Evolutionary conservation across 1,139 yeast species (phyloP), one percentile per base, ranked within the genome.

Genomic region (Hyphopichia pseudoburtonii): DNA sequence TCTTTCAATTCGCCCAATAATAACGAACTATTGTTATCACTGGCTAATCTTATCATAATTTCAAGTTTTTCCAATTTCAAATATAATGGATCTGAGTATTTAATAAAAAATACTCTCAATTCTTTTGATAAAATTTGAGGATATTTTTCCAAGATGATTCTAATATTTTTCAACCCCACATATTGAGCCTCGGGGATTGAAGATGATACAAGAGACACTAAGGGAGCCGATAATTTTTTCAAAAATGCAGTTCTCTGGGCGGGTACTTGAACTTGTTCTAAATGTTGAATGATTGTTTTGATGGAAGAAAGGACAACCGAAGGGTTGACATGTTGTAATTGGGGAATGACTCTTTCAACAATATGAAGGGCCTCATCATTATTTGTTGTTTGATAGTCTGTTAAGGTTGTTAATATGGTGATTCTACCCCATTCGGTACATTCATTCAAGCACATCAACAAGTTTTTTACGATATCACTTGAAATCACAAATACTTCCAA

Each of bases 361-460:
- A 94, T 88, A 56, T 87, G 92, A 46, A 77, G 80, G 2, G 95
- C 89, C 54, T 90, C 96, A 18, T 75, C 73, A 1, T 67, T 57
- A 37, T 73, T 77, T 2, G 52, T 46, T 0, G 86, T 70, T 3
- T 76, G 62, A 57, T 84, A 92, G 34, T 85, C 90, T 8, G 88
- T 73, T 47, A 94, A 66, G 1, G 96, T 89, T 2, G 87, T 78
- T 46, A 94, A 71, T 33, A 94, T 86, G 2, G 97, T 82, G 47
- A 92, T 86, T 54, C 98, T 78, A 5, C 98, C 98, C 99, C 99
- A 94, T 65, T 94, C 99, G 1, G 97, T 90, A 64, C 97, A 92
- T 64, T 94, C 99, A 60, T 90, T 90, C 47, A 94, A 72, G 21
- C 96, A 95, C 48, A 81, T 72, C 43, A 94, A 70, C 43, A 92